phyloP scores from a whole-genome alignment of 495 filamentous ascomycete genomes.

The Stereocaulon alpinum region DNA sequence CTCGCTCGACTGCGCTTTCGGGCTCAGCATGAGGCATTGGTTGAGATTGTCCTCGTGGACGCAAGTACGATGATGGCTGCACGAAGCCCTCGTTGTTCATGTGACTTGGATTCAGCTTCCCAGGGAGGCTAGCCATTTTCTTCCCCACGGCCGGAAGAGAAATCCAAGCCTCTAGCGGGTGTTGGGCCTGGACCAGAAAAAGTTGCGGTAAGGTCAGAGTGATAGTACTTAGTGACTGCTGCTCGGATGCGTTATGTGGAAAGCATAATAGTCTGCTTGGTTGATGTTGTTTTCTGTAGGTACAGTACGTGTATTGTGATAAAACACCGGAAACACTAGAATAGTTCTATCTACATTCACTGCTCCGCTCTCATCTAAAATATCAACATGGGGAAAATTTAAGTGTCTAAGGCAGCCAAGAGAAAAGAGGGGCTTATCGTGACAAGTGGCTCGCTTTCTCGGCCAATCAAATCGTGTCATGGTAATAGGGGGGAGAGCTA shows the following conservation, averaged over 20 bases:
- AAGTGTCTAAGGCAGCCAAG: background rate
- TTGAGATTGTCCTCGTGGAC: conserved; percentile 41
- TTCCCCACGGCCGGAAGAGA: conserved; percentile 2
- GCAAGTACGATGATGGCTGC: conserved; percentile 75
- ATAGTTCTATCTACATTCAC: background rate
- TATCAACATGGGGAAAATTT: background rate
- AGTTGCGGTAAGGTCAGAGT: conserved; percentile 3
- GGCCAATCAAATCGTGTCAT: conserved; percentile 4
- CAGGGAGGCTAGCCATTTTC: conserved; percentile 17
- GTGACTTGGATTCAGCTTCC: conserved; percentile 31
- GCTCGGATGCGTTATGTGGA: background rate
- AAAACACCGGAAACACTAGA: too few relatives aligned
- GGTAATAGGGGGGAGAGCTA: background rate
- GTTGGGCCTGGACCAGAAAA: background rate
- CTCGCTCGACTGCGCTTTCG: conserved; percentile 69
- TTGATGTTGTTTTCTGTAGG: too few relatives aligned
- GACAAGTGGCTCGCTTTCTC: conserved; percentile 6
- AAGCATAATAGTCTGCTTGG: background rate
- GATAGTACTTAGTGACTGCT: too few relatives aligned
- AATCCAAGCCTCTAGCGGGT: conserved; percentile 1
- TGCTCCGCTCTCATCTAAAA: background rate
- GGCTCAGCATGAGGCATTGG: conserved; percentile 39
- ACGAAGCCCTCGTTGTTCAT: conserved; percentile 43
- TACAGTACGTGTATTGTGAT: too few relatives aligned
- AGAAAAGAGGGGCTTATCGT: conserved; percentile 2